Evolutionary conservation across 1,139 yeast genomes (phyloP).

Genomic region (Debaryomyces psychrophilus): DNA sequence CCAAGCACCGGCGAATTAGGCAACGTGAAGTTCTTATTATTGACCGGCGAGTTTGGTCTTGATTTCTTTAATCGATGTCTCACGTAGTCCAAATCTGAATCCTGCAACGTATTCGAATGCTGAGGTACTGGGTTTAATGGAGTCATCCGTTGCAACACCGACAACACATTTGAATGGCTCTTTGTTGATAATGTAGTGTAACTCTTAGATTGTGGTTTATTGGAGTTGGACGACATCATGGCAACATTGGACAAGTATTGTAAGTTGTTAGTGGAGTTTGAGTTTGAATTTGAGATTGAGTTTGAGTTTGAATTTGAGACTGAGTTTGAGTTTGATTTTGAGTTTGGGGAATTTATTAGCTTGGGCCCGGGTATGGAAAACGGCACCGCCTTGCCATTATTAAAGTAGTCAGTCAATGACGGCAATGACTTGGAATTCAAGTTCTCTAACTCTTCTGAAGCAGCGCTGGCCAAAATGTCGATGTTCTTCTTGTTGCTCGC

Average conservation of each 20-base stretch:
- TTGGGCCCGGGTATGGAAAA: constrained; percentile 9
- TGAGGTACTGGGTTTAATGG: constrained; percentile 39
- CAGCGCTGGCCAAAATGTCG: constrained; percentile 79
- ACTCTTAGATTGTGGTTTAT: constrained; percentile 13
- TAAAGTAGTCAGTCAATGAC: constrained; percentile 62
- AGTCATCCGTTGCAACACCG: constrained; percentile 58
- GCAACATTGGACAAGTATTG: constrained; percentile 36
- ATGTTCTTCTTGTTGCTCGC: constrained; percentile 55
- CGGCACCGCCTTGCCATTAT: constrained; percentile 16
- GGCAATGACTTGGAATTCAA: constrained; percentile 63
- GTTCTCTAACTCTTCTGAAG: constrained; percentile 70
- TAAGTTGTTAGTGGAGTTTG: constrained; percentile 20
- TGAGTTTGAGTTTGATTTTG: no score
- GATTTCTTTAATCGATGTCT: constrained; percentile 63
- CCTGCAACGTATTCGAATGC: constrained; percentile 36
- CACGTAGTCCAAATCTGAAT: constrained; percentile 50
- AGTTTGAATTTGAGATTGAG: no score
- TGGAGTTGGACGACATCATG: constrained; percentile 10
- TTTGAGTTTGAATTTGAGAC: no score
- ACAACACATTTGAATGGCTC: constrained; percentile 31
- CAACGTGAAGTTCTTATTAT: constrained; percentile 46
- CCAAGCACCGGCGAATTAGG: constrained; percentile 65
- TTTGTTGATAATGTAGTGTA: constrained; percentile 18
- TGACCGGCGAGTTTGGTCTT: constrained; percentile 66
- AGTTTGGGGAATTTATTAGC: not conserved